Evolutionary conservation across 441 rosid species (phyloP), one percentile per base, ranked within the genome.

Genomic region (Mallotus japonicus): DNA sequence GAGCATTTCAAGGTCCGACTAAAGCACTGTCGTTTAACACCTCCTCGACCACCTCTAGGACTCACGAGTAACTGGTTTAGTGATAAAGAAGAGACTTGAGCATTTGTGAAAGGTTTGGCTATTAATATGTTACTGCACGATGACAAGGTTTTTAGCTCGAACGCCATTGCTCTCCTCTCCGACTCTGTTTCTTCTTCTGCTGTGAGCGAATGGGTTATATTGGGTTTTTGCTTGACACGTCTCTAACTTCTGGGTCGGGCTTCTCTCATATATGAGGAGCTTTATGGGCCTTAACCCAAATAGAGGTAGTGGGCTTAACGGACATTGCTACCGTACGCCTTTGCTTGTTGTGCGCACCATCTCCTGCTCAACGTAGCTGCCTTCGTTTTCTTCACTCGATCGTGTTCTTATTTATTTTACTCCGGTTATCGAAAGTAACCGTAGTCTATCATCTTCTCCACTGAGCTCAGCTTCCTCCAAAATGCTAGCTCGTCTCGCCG

Each of bases 401-500:
- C 65, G 44, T 76, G 62, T 37, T 28, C 5, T 51, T 76, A 49
- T 34, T 51, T 76, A 49, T 34, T 28, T 28, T 28, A 28, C 32
- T 28, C 0, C 65, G 62, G 69, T 53, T 54, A 37, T 34, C 61
- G 9, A 24, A 34, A 56, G 32, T 28, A 28, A 1, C 32, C 2
- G 32, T 28, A 28, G 32, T 47, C 61, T 13, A 28, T 53, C n/a
- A 44, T 51, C 49, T 71, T 60, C 32, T 14, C 54, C 10, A 17
- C 62, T 15, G 73, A 58, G 78, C 56, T 78, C 17, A 61, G 78
- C 68, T 50, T 68, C 69, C 6, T 74, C 71, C 44, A 91, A 83
- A 80, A 92, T 95, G 99, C 87, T 93, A 50, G 89, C 82, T 78
- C 92, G 97, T 64, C 88, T 91, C 44, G 90, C 91, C 32, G 81